These are phyloP conservation scores for Diaporthe sp. DNA, from an alignment of 2,329 filamentous ascomycete species.

Conservation along the genomic window DNA sequence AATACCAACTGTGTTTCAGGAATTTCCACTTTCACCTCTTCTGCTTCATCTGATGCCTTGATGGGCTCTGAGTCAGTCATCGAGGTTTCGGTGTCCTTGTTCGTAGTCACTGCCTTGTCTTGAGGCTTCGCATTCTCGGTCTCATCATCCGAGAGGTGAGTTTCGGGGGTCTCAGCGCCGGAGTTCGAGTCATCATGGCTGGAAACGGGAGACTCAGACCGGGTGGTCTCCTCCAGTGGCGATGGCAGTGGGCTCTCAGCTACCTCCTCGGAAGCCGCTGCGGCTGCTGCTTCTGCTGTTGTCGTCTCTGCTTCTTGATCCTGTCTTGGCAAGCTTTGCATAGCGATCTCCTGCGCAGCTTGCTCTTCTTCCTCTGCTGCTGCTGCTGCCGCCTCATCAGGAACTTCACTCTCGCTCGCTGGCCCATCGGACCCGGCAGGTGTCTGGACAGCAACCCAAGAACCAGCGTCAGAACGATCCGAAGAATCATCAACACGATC, in stretches of 20 bases:
- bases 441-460: conserved; percentile 31
- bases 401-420: conserved; percentile 10
- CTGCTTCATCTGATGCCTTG: conserved; percentile 33
- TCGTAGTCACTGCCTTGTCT: neutral
- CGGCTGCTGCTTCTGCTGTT: too few relatives aligned
- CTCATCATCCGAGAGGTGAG: conserved; percentile 11
- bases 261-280: neutral
- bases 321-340: conserved; percentile 13
- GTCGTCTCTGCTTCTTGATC: neutral
- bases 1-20: conserved; percentile 32
- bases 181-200: conserved; percentile 5
- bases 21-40: conserved; percentile 33
- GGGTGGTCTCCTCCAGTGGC: conserved; percentile 3
- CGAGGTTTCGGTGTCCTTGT: conserved; percentile 27
- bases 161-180: conserved; percentile 18
- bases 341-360: neutral
- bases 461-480: conserved; percentile 29
- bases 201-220: conserved; percentile 11
- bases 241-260: conserved; percentile 5
- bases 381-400: conserved; percentile 17
- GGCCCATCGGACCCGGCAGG: conserved; percentile 19
- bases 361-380: conserved; percentile 14
- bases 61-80: conserved; percentile 28
- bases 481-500: conserved; percentile 23
- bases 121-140: conserved; percentile 9